Evolutionary conservation across 352 stramenopile genomes (phyloP).

Genomic region (Phytophthora rubi): DNA sequence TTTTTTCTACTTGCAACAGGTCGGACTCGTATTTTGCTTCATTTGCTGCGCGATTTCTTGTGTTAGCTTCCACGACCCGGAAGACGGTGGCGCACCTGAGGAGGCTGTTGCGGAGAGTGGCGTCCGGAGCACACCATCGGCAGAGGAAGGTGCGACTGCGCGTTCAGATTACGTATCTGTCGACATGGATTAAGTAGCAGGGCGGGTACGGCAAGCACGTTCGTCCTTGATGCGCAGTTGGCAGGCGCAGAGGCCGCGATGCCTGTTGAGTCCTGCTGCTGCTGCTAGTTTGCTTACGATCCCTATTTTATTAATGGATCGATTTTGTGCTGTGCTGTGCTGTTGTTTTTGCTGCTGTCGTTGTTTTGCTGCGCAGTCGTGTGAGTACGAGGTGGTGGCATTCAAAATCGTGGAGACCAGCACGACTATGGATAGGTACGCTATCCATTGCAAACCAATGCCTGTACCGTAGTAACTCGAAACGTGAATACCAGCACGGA

Average conservation of each 20-base stretch:
- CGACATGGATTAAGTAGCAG: slow-evolving; percentile 54
- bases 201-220: slow-evolving; percentile 17
- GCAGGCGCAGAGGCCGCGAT: not conserved
- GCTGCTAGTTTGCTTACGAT: slow-evolving; percentile 32
- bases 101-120: slow-evolving; percentile 36
- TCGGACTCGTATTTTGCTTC: slow-evolving; percentile 75
- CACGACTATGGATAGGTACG: not conserved
- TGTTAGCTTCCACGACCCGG: slow-evolving; percentile 55
- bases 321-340: slow-evolving; percentile 33
- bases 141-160: slow-evolving; percentile 74
- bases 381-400: slow-evolving; percentile 11
- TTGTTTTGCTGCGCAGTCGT: slow-evolving; percentile 28
- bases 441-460: not conserved
- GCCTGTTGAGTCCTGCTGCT: slow-evolving; percentile 18
- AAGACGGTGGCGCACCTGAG: slow-evolving; percentile 37
- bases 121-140: slow-evolving; percentile 45
- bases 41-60: slow-evolving; percentile 82
- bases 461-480: not conserved
- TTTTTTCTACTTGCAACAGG: slow-evolving; percentile 47
- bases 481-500: not conserved
- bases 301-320: slow-evolving; percentile 50
- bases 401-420: not conserved
- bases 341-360: slow-evolving; percentile 17
- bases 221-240: slow-evolving; percentile 14
- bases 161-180: slow-evolving; percentile 68